Percentiles rank a stretch among this genome's conserved stretches.
Evolutionary conservation across 2,329 filamentous ascomycete genomes (phyloP).

Genomic region (Fusarium torulosum): DNA sequence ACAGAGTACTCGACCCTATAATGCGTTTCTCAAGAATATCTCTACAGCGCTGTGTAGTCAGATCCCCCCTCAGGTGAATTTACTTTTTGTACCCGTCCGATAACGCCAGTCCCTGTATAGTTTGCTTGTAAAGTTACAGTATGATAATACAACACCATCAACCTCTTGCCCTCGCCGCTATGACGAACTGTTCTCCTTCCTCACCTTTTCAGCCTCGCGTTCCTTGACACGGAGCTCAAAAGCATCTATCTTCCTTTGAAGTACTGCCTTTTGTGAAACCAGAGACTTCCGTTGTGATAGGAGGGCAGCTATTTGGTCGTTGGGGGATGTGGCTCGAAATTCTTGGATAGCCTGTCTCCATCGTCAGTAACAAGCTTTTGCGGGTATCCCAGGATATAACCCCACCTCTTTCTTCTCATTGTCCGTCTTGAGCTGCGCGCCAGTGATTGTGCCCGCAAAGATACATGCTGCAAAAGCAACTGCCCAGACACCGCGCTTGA

Average conservation of each 20-base stretch:
- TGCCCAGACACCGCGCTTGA: slow-evolving; percentile 56
- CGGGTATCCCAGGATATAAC: neutral
- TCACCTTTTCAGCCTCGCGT: slow-evolving; percentile 50
- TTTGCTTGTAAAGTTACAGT: slow-evolving; percentile 27
- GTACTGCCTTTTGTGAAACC: slow-evolving; percentile 53
- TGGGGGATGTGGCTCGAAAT: slow-evolving; percentile 56
- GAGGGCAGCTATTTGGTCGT: slow-evolving; percentile 61
- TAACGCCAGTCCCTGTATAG: slow-evolving; percentile 26
- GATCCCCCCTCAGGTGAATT: neutral
- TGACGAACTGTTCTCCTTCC: slow-evolving; percentile 30
- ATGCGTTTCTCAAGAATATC: neutral
- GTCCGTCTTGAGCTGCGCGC: slow-evolving; percentile 63
- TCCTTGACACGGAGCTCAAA: slow-evolving; percentile 57
- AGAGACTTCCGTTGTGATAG: slow-evolving; percentile 58
- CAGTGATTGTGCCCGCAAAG: slow-evolving; percentile 62
- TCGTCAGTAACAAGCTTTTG: neutral
- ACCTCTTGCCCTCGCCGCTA: neutral
- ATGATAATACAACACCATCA: slow-evolving; percentile 20
- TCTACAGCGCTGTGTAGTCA: neutral
- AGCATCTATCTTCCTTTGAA: slow-evolving; percentile 59
- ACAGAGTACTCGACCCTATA: neutral
- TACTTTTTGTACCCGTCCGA: neutral
- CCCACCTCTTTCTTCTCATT: slow-evolving; percentile 60
- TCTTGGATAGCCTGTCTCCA: slow-evolving; percentile 50
- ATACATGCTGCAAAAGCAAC: slow-evolving; percentile 61